A percentile compares a stretch with the other conserved stretches of the same genome.
Evolutionary conservation across 2,329 filamentous ascomycete genomes (phyloP).

Genomic region (Ceratocystis eucalypticola): DNA sequence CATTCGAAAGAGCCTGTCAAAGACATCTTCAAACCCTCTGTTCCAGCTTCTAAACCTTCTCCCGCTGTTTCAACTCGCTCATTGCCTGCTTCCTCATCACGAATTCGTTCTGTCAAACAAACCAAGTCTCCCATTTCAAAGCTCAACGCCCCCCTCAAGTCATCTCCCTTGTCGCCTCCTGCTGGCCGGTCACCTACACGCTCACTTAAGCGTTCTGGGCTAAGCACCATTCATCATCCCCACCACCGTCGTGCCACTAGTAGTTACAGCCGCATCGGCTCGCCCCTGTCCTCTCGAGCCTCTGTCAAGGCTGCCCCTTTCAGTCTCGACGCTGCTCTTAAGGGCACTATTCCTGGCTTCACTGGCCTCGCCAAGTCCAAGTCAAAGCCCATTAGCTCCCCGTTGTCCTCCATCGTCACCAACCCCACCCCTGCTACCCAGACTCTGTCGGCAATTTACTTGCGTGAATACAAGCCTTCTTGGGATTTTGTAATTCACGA

Average conservation of each 20-base stretch:
- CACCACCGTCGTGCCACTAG: slow-evolving; percentile 39
- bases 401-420: slow-evolving; percentile 25
- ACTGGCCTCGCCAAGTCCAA: slow-evolving; percentile 28
- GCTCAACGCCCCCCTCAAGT: slow-evolving; percentile 30
- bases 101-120: slow-evolving; percentile 35
- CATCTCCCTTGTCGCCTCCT: slow-evolving; percentile 40
- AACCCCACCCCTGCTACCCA: slow-evolving; percentile 21
- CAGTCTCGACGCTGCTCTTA: slow-evolving; percentile 71
- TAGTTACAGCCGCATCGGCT: slow-evolving; percentile 57
- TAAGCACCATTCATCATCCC: slow-evolving; percentile 42
- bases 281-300: slow-evolving; percentile 44
- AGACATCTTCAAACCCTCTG: slow-evolving; percentile 37
- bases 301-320: slow-evolving; percentile 48
- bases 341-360: slow-evolving; percentile 56
- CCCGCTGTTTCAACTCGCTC: slow-evolving; percentile 27
- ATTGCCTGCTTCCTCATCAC: slow-evolving; percentile 25
- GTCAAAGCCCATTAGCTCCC: slow-evolving; percentile 20
- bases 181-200: slow-evolving; percentile 71
- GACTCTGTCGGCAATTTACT: slow-evolving; percentile 19
- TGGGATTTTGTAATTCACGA: slow-evolving; percentile 96
- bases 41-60: slow-evolving; percentile 22
- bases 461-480: slow-evolving; percentile 41
- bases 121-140: slow-evolving; percentile 40
- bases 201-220: slow-evolving; percentile 47
- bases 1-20: slow-evolving; percentile 31